Evolutionary conservation across 371 early-diverging fungal species (phyloP), one percentile per base, ranked within the genome.

Genomic region (Lichtheimia ramosa): DNA sequence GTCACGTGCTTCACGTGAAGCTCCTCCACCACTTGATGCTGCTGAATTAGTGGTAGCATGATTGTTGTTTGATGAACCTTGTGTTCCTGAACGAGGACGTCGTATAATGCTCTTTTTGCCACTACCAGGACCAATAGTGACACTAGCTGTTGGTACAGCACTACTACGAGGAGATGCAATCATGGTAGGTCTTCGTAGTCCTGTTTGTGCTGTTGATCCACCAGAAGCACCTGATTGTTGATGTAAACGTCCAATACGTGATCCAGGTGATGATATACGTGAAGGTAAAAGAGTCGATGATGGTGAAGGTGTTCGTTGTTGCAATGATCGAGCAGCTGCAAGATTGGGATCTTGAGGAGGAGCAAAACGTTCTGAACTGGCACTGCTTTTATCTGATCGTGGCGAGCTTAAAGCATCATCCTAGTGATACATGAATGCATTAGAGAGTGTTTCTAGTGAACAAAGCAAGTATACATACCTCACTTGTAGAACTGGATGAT

Each of bases 241-340:
- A 12, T 61, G 63, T 48, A 57, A 51, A 39, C 58, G 58, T n/a
- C 50, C 51, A 24, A 66, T 55, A 23, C 69, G 65, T 28, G 65
- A 56, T 21, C 56, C 56, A 40, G 70, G 70, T 3, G 70, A 50
- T 7, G 64, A 57, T n/a, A 70, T 65, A 49, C 70, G 70, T 16
- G 66, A 66, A 24, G 70, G 70, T 16, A 70, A 43, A 6, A 70
- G 52, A 3, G 70, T 70, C 6, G 64, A 63, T 18, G 70, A 70
- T 34, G 66, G 62, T 18, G 70, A 70, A 28, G 66, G 70, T 23
- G 66, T 66, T 13, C 58, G 59, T 59, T 62, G 66, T 23, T 62
- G 56, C 27, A 60, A 60, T n/a, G 66, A 63, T 43, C 61, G 61
- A 49, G 68, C 68, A n/a, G 68, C 68, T 27, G 68, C 61, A 8